Evolutionary conservation across 148 eudicot genomes (phyloP).

Genomic region (Silene latifolia): DNA sequence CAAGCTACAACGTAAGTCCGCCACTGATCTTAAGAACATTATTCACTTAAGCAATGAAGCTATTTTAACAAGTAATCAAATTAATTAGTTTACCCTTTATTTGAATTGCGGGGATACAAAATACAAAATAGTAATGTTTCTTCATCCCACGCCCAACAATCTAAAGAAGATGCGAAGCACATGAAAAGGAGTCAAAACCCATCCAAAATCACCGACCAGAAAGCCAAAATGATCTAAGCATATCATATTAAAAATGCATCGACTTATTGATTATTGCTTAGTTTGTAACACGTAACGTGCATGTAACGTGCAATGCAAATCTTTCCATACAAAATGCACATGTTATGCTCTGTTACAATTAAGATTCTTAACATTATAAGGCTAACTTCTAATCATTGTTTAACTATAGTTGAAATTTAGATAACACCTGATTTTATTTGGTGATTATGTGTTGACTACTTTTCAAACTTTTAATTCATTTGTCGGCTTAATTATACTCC

Average conservation of each 20-base stretch:
- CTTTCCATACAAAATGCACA: neutral
- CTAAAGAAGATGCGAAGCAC: neutral
- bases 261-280: too few relatives aligned
- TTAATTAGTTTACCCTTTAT: too few relatives aligned
- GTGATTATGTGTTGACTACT: constrained; percentile 22
- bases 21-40: too few relatives aligned
- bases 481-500: neutral
- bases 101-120: too few relatives aligned
- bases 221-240: neutral
- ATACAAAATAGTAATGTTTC: neutral
- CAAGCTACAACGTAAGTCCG: too few relatives aligned
- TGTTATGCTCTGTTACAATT: neutral
- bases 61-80: too few relatives aligned
- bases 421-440: constrained; percentile 22
- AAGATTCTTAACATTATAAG: neutral
- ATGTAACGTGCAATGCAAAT: neutral
- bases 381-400: neutral
- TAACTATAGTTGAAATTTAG: constrained; percentile 19
- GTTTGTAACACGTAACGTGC: neutral
- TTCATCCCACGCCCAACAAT: neutral
- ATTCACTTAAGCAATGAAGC: too few relatives aligned
- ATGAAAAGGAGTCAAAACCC: neutral
- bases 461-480: neutral
- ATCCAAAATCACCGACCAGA: neutral
- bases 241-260: neutral